These are phyloP conservation scores for Camellia sinensis DNA, from an alignment of 148 eudicot genomes.

Conservation along the genomic window DNA sequence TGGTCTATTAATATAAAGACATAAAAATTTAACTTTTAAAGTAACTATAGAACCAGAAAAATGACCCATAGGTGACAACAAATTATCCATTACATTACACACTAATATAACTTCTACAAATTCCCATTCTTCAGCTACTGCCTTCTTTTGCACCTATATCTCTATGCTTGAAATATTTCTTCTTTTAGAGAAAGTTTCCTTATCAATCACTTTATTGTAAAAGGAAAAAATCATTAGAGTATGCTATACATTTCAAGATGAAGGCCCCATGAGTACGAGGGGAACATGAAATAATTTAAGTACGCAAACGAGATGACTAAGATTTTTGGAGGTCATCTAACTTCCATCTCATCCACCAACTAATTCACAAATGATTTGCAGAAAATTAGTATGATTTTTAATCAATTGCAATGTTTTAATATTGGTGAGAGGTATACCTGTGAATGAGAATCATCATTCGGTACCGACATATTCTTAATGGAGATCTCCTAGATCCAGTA, in stretches of 20 bases:
- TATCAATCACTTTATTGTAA: background rate
- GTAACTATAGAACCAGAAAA: background rate
- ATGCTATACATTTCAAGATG: background rate
- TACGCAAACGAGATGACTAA: background rate
- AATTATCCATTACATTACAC: background rate
- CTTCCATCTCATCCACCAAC: background rate
- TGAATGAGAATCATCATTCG: constrained; percentile 26
- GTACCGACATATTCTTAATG: constrained; percentile 20
- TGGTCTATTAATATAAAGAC: too few species aligned
- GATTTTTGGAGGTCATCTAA: background rate
- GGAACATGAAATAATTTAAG: background rate
- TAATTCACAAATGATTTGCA: background rate
- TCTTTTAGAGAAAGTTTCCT: background rate
- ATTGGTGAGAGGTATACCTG: constrained; percentile 17
- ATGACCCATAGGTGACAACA: background rate
- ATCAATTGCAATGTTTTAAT: background rate
- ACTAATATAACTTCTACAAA: background rate
- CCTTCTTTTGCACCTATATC: background rate
- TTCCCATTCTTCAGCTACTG: background rate
- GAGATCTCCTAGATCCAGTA: constrained; percentile 1
- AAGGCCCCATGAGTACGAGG: background rate
- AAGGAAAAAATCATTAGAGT: background rate
- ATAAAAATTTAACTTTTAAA: background rate
- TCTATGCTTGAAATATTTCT: background rate
- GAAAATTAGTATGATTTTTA: background rate